Percentiles rank a stretch among this genome's conserved stretches.
Evolutionary conservation across 352 stramenopile species (phyloP).

Genomic region (Globisporangium lucens): DNA sequence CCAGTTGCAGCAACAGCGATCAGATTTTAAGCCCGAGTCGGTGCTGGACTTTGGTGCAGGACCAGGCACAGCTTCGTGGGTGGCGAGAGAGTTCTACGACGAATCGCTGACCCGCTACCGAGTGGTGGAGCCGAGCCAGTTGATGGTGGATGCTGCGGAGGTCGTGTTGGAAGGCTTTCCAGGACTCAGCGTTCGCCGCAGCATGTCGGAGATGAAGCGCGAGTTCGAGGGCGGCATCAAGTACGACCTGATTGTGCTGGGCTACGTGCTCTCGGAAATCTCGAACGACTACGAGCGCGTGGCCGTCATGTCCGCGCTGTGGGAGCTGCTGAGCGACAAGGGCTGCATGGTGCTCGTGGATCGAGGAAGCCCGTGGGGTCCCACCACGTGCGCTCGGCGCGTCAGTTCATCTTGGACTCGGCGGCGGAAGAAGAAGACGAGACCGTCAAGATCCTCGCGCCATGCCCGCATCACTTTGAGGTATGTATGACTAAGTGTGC

Average conservation of each 20-base stretch:
- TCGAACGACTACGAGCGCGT: constrained; percentile 83
- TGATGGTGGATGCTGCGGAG: constrained; percentile 78
- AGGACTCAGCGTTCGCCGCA: constrained; percentile 68
- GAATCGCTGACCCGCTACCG: constrained; percentile 62
- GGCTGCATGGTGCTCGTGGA: constrained; percentile 76
- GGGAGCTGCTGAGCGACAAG: constrained; percentile 75
- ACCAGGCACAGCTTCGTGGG: constrained; percentile 74
- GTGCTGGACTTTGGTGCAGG: constrained; percentile 80
- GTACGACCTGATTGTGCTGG: constrained; percentile 76
- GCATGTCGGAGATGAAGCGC: constrained; percentile 68
- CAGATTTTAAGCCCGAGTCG: constrained; percentile 56
- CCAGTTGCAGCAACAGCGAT: constrained; percentile 51
- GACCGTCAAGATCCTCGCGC: constrained; percentile 54
- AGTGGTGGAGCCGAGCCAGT: constrained; percentile 81
- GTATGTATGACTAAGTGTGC: constrained; percentile 19
- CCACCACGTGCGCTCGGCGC: constrained; percentile 76
- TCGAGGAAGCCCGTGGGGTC: constrained; percentile 78
- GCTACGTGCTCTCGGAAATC: constrained; percentile 79
- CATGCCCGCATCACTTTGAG: constrained; percentile 73
- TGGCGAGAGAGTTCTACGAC: constrained; percentile 64
- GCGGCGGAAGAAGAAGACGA: constrained; percentile 36
- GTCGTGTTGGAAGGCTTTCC: constrained; percentile 72
- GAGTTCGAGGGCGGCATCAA: constrained; percentile 66
- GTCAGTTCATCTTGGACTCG: constrained; percentile 80
- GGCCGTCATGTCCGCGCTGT: constrained; percentile 68